Percentiles rank a stretch among this genome's conserved stretches.
Evolutionary conservation across 768 basidiomycete genomes (phyloP).

Genomic region (Tricholoma saponaceum): DNA sequence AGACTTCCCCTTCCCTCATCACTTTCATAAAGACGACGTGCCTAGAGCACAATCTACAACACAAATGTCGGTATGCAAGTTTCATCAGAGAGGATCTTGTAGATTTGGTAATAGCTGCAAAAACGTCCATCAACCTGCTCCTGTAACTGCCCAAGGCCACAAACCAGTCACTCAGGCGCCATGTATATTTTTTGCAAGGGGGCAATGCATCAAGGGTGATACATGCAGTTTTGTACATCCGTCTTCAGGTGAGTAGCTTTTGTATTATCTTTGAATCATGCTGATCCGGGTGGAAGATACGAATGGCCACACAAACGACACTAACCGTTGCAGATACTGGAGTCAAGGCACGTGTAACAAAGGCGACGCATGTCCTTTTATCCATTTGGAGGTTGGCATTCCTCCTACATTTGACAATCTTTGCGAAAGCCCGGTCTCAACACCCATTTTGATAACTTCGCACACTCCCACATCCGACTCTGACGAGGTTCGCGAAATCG

Average conservation of each 20-base stretch:
- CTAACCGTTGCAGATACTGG: conserved; percentile 9
- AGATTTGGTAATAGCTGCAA: conserved; percentile 7
- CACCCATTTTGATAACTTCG: background rate
- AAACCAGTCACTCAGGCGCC: background rate
- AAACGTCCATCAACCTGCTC: conserved; percentile 7
- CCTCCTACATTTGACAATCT: background rate
- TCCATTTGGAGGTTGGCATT: conserved; percentile 2
- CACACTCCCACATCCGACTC: background rate
- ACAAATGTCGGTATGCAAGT: conserved; percentile 5
- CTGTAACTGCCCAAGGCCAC: background rate
- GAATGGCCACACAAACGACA: background rate
- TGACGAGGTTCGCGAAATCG: background rate
- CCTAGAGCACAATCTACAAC: no score
- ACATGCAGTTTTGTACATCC: conserved; percentile 5
- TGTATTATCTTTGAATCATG: background rate
- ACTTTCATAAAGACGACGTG: background rate
- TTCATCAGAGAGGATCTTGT: conserved; percentile 9
- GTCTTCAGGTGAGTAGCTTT: background rate
- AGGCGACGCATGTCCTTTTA: conserved; percentile 9
- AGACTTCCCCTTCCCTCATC: background rate
- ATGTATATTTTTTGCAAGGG: conserved; percentile 15
- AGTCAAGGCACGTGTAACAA: conserved; percentile 3
- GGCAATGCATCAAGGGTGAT: conserved; percentile 6
- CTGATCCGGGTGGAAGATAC: background rate
- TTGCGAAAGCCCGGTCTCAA: background rate